phyloP scores from a whole-genome alignment of 202 grass and related monocot species.

The Panicum virgatum region DNA sequence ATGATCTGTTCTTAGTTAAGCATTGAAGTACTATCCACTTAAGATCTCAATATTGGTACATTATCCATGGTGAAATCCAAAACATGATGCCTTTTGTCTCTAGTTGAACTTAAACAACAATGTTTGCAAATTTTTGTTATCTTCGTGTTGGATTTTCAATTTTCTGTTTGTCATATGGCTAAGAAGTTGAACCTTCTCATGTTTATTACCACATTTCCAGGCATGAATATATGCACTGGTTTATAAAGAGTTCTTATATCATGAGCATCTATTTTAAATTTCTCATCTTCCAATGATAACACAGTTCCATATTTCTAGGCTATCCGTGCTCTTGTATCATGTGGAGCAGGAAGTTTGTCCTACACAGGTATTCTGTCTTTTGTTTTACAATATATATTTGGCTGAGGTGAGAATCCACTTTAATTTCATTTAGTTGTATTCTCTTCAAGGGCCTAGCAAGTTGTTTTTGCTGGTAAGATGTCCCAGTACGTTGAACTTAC shows the following conservation, averaged over 20 bases:
- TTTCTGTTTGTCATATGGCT: neutral
- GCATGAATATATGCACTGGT: neutral
- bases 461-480: constrained; percentile 84
- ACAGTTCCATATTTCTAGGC: constrained; percentile 55
- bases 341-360: constrained; percentile 81
- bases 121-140: neutral
- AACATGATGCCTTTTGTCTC: neutral
- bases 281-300: constrained; percentile 15
- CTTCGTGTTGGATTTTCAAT: neutral
- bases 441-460: constrained; percentile 71
- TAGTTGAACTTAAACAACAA: neutral
- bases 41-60: neutral
- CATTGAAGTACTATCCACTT: neutral
- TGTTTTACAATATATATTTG: constrained; percentile 30
- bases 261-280: constrained; percentile 12
- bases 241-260: neutral
- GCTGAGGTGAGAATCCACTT: neutral
- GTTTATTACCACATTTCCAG: neutral
- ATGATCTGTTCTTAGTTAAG: neutral
- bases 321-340: constrained; percentile 79
- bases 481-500: constrained; percentile 69
- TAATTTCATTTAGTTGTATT: constrained; percentile 32
- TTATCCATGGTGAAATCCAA: neutral
- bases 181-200: neutral
- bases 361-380: constrained; percentile 55